Conservation (phyloP, 805 yeast genomes). For the Saccharomycopsis fermentans region DNA sequence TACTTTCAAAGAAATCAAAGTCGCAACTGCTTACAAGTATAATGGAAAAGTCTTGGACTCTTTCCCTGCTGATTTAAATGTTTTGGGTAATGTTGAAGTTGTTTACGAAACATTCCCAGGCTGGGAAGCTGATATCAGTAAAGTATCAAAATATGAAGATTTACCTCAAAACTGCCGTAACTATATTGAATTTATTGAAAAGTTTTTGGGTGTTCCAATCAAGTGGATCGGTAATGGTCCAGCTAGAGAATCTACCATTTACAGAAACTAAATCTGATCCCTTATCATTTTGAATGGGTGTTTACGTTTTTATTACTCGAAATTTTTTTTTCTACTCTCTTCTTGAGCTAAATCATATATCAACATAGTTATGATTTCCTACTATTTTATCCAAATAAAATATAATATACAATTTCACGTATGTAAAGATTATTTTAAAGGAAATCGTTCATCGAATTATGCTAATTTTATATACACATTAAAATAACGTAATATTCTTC, state of each 20-base stretch:
- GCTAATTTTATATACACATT: too few relatives aligned
- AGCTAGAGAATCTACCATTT: constrained; percentile 51
- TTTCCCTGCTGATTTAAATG: constrained; percentile 88
- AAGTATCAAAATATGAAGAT: constrained; percentile 56
- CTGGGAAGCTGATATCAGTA: constrained; percentile 80
- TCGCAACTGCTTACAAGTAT: constrained; percentile 74
- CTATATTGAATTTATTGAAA: constrained; percentile 79
- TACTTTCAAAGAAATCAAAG: constrained; percentile 75
- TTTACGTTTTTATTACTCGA: neutral
- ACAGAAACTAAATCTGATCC: neutral
- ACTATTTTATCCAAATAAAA: neutral
- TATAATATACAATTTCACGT: neutral
- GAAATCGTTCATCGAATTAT: neutral
- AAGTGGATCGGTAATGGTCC: constrained; percentile 99
- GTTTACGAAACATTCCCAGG: constrained; percentile 89
- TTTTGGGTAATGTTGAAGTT: constrained; percentile 83
- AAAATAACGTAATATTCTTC: too few relatives aligned
- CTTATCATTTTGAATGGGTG: neutral
- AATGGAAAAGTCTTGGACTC: constrained; percentile 65
- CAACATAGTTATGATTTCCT: neutral
- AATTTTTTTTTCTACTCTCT: neutral
- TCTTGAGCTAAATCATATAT: too few relatives aligned
- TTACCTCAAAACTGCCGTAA: constrained; percentile 82
- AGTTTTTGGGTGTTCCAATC: constrained; percentile 71
- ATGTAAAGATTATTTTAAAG: neutral